Evolutionary conservation across 2,329 filamentous ascomycete species (phyloP).

Genomic region (Orbilia ellipsospora): DNA sequence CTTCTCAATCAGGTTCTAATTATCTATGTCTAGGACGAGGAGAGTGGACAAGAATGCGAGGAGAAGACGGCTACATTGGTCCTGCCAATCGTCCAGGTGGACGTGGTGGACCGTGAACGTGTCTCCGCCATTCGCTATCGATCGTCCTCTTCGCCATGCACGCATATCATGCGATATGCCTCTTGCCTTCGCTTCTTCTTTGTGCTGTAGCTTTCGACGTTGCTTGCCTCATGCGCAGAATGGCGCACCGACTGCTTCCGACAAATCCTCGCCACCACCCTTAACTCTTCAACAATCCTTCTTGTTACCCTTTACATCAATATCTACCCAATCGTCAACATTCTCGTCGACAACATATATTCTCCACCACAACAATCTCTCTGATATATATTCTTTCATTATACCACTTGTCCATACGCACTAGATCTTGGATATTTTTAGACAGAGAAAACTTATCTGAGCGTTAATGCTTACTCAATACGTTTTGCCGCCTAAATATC

Average conservation of each 20-base stretch:
- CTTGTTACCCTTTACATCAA: slow-evolving; percentile 11
- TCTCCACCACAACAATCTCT: slow-evolving; percentile 33
- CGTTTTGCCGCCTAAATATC: slow-evolving; percentile 14
- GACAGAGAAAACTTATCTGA: slow-evolving; percentile 37
- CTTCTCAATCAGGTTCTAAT: slow-evolving; percentile 46
- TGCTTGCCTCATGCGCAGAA: slow-evolving; percentile 45
- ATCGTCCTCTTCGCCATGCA: slow-evolving; percentile 20
- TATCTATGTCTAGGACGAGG: slow-evolving; percentile 55
- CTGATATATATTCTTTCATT: slow-evolving; percentile 27
- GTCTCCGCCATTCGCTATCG: slow-evolving; percentile 16
- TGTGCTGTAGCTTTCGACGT: slow-evolving; percentile 31
- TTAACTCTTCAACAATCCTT: slow-evolving; percentile 6
- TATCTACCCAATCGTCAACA: slow-evolving; percentile 17
- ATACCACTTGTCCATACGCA: slow-evolving; percentile 43
- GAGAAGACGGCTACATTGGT: slow-evolving; percentile 57
- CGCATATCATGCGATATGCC: slow-evolving; percentile 39
- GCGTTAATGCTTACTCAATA: slow-evolving; percentile 6
- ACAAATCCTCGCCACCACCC: background rate
- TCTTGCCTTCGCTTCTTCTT: slow-evolving; percentile 15
- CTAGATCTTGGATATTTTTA: slow-evolving; percentile 51
- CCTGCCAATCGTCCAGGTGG: slow-evolving; percentile 51
- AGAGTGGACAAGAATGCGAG: slow-evolving; percentile 58
- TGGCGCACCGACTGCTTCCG: slow-evolving; percentile 34
- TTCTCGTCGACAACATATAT: background rate
- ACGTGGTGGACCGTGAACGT: slow-evolving; percentile 48